phyloP scores from a whole-genome alignment of 2,329 filamentous ascomycete species.

The Drechslerella coelobrocha region DNA sequence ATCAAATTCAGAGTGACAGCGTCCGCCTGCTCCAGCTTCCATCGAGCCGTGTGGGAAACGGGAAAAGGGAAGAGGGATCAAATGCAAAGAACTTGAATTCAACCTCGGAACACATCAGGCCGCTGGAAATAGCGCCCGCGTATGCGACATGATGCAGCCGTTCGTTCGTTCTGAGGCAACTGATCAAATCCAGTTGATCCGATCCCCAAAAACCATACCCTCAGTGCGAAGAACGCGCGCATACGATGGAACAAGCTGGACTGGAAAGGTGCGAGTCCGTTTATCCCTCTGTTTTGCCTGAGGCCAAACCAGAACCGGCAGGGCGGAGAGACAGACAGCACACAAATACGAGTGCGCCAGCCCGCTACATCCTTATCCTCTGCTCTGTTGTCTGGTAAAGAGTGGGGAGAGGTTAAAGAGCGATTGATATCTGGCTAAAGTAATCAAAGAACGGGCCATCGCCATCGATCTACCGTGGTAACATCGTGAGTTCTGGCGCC shows the following conservation, averaged over 20 bases:
- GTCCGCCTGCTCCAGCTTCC: not conserved
- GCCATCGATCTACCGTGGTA: not conserved
- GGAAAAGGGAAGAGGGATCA: not conserved
- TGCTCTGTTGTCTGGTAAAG: not conserved
- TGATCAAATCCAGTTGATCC: constrained; percentile 28
- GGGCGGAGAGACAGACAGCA: constrained; percentile 29
- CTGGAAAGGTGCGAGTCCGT: constrained; percentile 42
- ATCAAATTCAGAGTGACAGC: not conserved
- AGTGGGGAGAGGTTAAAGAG: not conserved
- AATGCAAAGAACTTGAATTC: not conserved
- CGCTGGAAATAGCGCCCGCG: not conserved
- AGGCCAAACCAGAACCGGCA: constrained; percentile 15
- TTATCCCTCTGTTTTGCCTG: constrained; percentile 49
- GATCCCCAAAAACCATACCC: not conserved
- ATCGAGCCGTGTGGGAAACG: not conserved
- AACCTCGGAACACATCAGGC: not conserved
- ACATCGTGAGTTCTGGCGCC: not conserved
- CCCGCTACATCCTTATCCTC: not conserved
- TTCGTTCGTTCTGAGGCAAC: too few species aligned
- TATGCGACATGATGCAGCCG: not conserved
- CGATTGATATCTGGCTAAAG: constrained; percentile 2
- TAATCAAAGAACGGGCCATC: not conserved
- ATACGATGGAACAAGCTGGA: constrained; percentile 11
- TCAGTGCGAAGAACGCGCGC: not conserved
- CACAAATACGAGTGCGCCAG: not conserved